Conservation (phyloP, 2,329 filamentous ascomycete genomes). For the Tympanopsis confertula region DNA sequence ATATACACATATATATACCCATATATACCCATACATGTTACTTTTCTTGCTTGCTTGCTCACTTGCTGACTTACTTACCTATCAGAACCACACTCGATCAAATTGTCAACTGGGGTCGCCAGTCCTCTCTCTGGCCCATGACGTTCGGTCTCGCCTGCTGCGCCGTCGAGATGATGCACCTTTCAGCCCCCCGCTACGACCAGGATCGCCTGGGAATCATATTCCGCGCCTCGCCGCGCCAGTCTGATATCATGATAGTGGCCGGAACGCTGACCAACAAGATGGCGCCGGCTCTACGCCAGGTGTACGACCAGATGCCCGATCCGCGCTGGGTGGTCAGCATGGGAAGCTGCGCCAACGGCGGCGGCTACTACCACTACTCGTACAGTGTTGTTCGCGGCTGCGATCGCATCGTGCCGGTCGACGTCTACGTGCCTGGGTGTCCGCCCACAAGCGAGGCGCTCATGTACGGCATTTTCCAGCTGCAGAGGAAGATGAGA, state of each 20-base stretch:
- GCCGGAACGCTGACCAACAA: slow-evolving; percentile 90
- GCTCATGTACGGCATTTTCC: slow-evolving; percentile 62
- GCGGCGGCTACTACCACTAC: slow-evolving; percentile 79
- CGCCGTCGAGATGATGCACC: slow-evolving; percentile 86
- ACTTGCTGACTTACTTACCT: neutral
- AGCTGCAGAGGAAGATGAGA: slow-evolving; percentile 67
- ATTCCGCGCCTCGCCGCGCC: slow-evolving; percentile 76
- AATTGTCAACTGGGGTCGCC: slow-evolving; percentile 73
- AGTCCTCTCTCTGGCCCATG: slow-evolving; percentile 79
- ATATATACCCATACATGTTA: neutral
- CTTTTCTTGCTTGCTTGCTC: slow-evolving; percentile 1
- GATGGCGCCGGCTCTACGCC: slow-evolving; percentile 82
- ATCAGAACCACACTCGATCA: slow-evolving; percentile 65
- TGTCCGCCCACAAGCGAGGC: slow-evolving; percentile 54
- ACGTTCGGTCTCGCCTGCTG: slow-evolving; percentile 83
- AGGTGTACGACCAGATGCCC: slow-evolving; percentile 93
- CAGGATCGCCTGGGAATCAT: slow-evolving; percentile 82
- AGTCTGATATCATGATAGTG: slow-evolving; percentile 88
- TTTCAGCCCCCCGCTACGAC: slow-evolving; percentile 79
- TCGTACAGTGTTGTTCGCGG: slow-evolving; percentile 68
- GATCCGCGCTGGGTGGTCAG: slow-evolving; percentile 71
- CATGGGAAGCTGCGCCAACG: slow-evolving; percentile 78
- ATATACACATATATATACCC: neutral
- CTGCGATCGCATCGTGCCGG: slow-evolving; percentile 66
- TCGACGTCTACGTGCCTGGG: slow-evolving; percentile 70